A percentile compares a stretch with the other conserved stretches of the same genome.
Conservation (phyloP, 1,284 basidiomycete genomes). For the Microbotryum violaceum region DNA sequence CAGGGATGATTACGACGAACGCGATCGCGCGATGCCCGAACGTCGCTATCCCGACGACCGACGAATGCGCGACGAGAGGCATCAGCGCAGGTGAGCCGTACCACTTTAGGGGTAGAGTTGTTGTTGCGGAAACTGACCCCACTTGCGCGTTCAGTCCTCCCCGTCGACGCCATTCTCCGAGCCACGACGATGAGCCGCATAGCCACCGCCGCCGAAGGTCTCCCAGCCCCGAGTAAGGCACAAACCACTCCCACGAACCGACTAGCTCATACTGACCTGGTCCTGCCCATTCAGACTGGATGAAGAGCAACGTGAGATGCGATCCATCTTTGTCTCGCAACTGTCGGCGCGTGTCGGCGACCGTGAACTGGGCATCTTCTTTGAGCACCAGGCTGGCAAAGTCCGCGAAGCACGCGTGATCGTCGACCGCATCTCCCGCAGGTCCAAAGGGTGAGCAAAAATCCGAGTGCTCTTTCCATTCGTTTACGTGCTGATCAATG, state of each 20-base stretch:
- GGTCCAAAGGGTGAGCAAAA: constrained; percentile 81
- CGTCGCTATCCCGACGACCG: constrained; percentile 1
- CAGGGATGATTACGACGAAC: constrained; percentile 1
- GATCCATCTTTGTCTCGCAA: constrained; percentile 97
- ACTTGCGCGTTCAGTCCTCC: not conserved
- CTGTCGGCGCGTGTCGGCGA: constrained; percentile 90
- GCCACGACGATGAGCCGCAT: constrained; percentile 16
- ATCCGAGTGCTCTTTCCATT: not conserved
- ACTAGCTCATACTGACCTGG: not conserved
- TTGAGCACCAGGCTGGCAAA: constrained; percentile 75
- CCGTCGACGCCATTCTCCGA: constrained; percentile 22
- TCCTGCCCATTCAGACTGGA: constrained; percentile 3
- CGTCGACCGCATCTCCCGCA: constrained; percentile 81
- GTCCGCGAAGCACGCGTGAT: constrained; percentile 94
- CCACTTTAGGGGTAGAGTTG: not conserved
- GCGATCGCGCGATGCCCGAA: not conserved
- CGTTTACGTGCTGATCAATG: not conserved
- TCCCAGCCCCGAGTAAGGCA: constrained; percentile 24
- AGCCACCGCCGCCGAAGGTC: constrained; percentile 3
- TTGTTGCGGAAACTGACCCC: not conserved
- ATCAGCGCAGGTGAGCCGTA: constrained; percentile 8
- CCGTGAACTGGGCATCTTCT: constrained; percentile 94
- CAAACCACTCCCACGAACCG: no score
- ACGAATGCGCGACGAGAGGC: not conserved
- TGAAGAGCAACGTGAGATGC: constrained; percentile 41